These are phyloP conservation scores for Naganishia albida DNA, from an alignment of 1,284 basidiomycete species.

Conservation along the genomic window DNA sequence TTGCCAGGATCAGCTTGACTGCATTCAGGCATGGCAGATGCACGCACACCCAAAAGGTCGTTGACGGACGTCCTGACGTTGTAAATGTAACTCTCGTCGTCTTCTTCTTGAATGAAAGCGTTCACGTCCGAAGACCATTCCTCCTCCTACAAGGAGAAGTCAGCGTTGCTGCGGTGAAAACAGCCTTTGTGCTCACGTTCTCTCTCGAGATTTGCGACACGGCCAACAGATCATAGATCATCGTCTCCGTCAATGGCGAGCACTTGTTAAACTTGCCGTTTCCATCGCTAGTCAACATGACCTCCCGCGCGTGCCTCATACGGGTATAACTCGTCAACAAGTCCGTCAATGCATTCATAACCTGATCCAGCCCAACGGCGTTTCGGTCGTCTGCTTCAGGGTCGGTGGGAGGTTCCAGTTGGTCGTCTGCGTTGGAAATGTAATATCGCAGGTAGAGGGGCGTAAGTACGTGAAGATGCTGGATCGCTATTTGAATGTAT, in stretches of 20 bases:
- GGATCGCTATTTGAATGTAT: conserved; percentile 64
- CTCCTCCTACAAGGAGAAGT: conserved; percentile 65
- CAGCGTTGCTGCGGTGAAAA: not conserved
- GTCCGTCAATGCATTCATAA: conserved; percentile 55
- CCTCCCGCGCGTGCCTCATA: conserved; percentile 25
- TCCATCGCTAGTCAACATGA: conserved; percentile 33
- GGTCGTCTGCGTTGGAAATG: conserved; percentile 58
- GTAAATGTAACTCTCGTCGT: conserved; percentile 82
- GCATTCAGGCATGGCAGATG: conserved; percentile 19
- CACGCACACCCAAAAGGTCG: conserved; percentile 74
- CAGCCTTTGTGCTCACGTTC: conserved; percentile 62
- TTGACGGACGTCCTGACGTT: conserved; percentile 80
- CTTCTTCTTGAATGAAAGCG: conserved; percentile 89
- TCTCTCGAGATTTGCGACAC: conserved; percentile 86
- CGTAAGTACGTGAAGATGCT: conserved; percentile 67
- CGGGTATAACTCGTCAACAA: conserved; percentile 60
- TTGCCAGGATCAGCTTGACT: conserved; percentile 8
- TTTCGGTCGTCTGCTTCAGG: conserved; percentile 71
- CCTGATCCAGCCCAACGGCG: conserved; percentile 22
- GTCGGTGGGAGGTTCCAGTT: conserved; percentile 58
- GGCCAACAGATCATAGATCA: conserved; percentile 66
- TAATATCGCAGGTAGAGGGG: conserved; percentile 70
- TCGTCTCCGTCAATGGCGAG: conserved; percentile 58
- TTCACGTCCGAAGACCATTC: conserved; percentile 87
- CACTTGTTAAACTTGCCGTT: conserved; percentile 41